Percentiles rank a stretch among this genome's conserved stretches.
Evolutionary conservation across 768 basidiomycete species (phyloP).

Genomic region (Russula abietina): DNA sequence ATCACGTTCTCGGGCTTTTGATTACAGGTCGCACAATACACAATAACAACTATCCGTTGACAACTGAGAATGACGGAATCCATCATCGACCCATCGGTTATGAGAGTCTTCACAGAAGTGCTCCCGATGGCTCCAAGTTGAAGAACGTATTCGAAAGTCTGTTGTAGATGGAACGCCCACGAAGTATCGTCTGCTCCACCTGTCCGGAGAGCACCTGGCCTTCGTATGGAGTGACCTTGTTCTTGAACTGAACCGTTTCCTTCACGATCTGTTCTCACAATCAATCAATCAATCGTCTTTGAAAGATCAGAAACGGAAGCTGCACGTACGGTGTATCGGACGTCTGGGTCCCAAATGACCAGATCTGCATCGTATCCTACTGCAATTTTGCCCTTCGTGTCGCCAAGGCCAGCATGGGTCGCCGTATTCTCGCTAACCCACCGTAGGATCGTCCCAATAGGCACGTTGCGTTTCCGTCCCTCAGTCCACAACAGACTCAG

Average conservation of each 20-base stretch:
- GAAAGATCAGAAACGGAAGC: not conserved
- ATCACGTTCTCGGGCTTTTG: not conserved
- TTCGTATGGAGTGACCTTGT: conserved; percentile 88
- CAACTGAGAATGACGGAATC: not conserved
- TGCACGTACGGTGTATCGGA: conserved; percentile 36
- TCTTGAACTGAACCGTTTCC: conserved; percentile 79
- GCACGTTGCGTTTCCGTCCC: conserved; percentile 50
- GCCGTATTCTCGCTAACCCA: conserved; percentile 77
- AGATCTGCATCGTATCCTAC: conserved; percentile 84
- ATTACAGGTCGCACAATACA: not conserved
- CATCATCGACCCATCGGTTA: not conserved
- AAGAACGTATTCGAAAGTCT: conserved; percentile 29
- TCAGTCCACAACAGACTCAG: conserved; percentile 89
- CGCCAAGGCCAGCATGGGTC: conserved; percentile 65
- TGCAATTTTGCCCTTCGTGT: conserved; percentile 63
- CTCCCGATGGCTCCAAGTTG: conserved; percentile 22
- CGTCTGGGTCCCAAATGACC: conserved; percentile 71
- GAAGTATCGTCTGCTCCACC: conserved; percentile 75
- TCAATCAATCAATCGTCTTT: not conserved
- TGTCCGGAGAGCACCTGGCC: conserved; percentile 63
- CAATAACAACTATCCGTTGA: not conserved
- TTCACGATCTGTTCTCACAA: conserved; percentile 57
- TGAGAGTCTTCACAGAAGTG: conserved; percentile 18
- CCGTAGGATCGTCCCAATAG: conserved; percentile 55
- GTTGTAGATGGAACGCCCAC: conserved; percentile 67